Conservation (phyloP, 2,329 filamentous ascomycete species). For the Septoria linicola region DNA sequence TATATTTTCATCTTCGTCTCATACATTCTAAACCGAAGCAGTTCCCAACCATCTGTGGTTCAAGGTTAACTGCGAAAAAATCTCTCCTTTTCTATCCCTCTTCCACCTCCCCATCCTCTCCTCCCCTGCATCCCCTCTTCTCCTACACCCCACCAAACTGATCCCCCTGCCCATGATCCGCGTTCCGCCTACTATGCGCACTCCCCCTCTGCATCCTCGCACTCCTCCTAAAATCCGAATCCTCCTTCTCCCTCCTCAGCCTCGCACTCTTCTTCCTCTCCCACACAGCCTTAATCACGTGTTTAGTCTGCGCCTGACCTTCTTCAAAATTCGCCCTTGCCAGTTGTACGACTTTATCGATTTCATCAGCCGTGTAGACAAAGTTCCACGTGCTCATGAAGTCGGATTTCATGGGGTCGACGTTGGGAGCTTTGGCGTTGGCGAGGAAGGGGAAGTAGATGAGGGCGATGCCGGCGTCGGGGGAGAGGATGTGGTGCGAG, state of each 20-base stretch:
- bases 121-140: no score
- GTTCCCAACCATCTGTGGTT: not conserved
- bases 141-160: conserved; percentile 28
- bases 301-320: conserved; percentile 72
- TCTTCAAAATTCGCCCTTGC: conserved; percentile 85
- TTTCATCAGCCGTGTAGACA: conserved; percentile 85
- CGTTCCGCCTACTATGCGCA: conserved; percentile 25
- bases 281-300: conserved; percentile 83
- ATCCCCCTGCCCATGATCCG: conserved; percentile 30
- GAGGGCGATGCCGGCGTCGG: conserved; percentile 81
- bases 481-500: conserved; percentile 66
- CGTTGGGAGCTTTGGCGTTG: conserved; percentile 73
- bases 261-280: conserved; percentile 78
- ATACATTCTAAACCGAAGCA: conserved; percentile 2
- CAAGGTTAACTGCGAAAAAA: not conserved
- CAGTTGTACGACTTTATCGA: conserved; percentile 79
- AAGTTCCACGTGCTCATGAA: conserved; percentile 99
- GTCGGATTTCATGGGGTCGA: conserved; percentile 80
- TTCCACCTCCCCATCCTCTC: no score
- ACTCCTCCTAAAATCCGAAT: conserved; percentile 34
- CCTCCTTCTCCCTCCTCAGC: conserved; percentile 51
- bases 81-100: not conserved
- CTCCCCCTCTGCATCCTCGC: conserved; percentile 21
- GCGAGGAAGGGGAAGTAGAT: conserved; percentile 87
- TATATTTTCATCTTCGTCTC: not conserved